Percentiles rank a stretch among this genome's conserved stretches.
These are phyloP conservation scores for Plantago rigida DNA, from an alignment of 305 asterid genomes.

Conservation along the genomic window DNA sequence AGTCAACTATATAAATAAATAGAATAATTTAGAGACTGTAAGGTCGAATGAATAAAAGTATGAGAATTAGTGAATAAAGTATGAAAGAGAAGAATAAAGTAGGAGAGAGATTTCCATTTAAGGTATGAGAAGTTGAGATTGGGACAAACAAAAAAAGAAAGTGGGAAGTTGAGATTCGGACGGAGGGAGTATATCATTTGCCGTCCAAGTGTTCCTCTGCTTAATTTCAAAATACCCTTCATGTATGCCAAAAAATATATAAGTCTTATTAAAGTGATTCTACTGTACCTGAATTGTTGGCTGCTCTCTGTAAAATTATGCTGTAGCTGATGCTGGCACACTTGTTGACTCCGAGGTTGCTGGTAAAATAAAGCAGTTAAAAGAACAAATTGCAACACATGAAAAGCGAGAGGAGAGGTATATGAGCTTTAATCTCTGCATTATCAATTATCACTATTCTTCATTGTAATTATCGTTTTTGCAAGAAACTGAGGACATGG, in stretches of 20 bases:
- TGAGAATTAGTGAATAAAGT: no score
- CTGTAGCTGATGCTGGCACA: conserved; percentile 75
- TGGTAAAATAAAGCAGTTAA: conserved; percentile 75
- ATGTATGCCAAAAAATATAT: conserved; percentile 7
- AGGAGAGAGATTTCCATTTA: no score
- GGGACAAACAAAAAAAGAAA: no score
- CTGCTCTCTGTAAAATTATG: conserved; percentile 21
- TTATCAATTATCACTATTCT: background rate
- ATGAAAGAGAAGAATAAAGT: no score
- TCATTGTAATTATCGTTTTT: conserved; percentile 21
- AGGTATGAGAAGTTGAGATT: no score
- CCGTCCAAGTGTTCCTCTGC: conserved; percentile 9
- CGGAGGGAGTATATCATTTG: no score
- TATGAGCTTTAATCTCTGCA: conserved; percentile 26
- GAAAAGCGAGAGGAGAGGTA: conserved; percentile 97
- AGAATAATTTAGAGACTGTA: no score
- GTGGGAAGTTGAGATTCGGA: no score
- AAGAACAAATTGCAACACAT: conserved; percentile 91
- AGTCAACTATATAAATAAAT: no score
- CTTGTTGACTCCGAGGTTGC: conserved; percentile 76
- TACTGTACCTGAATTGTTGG: conserved; percentile 16
- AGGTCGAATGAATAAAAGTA: no score
- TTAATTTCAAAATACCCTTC: conserved; percentile 16
- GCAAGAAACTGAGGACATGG: conserved; percentile 25
- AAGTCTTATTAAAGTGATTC: conserved; percentile 9